Conservation (phyloP, 2,329 filamentous ascomycete genomes). For the Scedosporium boydii region DNA sequence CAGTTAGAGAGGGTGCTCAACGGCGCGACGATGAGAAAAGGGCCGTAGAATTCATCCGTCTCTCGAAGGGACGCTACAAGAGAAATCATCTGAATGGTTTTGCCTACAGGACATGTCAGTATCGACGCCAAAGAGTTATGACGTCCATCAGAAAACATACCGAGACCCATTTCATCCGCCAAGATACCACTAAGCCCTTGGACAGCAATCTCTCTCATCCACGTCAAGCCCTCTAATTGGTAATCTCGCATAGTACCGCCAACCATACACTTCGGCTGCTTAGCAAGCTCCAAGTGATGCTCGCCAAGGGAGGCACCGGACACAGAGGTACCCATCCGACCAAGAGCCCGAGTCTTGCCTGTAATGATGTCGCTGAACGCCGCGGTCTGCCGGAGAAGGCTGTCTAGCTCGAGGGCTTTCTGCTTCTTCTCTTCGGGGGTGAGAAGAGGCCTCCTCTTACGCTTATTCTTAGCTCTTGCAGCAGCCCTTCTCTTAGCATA, state of each 20-base stretch:
- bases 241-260: slow-evolving; percentile 91
- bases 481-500: slow-evolving; percentile 31
- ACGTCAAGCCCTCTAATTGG: slow-evolving; percentile 87
- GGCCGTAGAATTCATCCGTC: slow-evolving; percentile 71
- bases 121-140: slow-evolving; percentile 1
- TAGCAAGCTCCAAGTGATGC: slow-evolving; percentile 66
- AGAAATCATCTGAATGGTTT: slow-evolving; percentile 85
- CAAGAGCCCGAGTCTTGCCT: slow-evolving; percentile 52
- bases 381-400: slow-evolving; percentile 48
- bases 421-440: slow-evolving; percentile 44
- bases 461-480: slow-evolving; percentile 34
- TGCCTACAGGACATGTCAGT: slow-evolving; percentile 39
- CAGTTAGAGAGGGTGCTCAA: slow-evolving; percentile 91
- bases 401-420: slow-evolving; percentile 50
- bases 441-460: slow-evolving; percentile 37
- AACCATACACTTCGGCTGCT: slow-evolving; percentile 75
- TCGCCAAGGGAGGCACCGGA: slow-evolving; percentile 51
- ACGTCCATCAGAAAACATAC: slow-evolving; percentile 22
- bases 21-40: slow-evolving; percentile 83
- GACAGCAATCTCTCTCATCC: slow-evolving; percentile 74
- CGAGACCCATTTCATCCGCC: slow-evolving; percentile 87
- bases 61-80: slow-evolving; percentile 82
- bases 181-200: slow-evolving; percentile 88
- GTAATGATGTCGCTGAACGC: slow-evolving; percentile 55
- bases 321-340: slow-evolving; percentile 50